These are phyloP conservation scores for Candida bentonensis DNA, from an alignment of 805 yeast genomes.

Conservation along the genomic window DNA sequence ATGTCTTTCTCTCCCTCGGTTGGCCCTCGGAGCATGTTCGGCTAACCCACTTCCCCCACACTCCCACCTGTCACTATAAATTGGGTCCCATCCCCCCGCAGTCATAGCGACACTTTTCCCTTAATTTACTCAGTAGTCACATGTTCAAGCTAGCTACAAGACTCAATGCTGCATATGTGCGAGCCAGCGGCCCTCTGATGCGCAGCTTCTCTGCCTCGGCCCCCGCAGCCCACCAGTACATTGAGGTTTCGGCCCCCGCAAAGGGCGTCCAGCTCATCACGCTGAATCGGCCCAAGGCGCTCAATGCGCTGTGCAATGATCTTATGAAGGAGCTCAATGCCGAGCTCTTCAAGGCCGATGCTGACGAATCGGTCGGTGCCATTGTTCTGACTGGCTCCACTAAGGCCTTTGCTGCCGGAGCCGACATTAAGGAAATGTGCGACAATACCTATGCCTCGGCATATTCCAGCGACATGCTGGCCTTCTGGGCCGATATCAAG, in stretches of 20 bases:
- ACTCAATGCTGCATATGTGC: no score
- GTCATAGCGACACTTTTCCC: no score
- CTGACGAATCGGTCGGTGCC: constrained; percentile 28
- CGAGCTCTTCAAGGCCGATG: constrained; percentile 24
- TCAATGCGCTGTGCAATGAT: constrained; percentile 27
- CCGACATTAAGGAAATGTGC: constrained; percentile 40
- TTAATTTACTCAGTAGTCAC: no score
- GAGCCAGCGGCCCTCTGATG: no score
- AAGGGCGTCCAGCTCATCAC: constrained; percentile 26
- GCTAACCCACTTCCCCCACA: no score
- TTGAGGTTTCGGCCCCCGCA: constrained; percentile 26
- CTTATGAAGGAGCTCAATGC: constrained; percentile 25
- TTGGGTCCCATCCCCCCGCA: no score
- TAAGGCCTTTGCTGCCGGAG: constrained; percentile 41
- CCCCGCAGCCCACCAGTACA: constrained; percentile 21
- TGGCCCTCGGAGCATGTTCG: no score
- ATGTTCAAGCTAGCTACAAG: not conserved
- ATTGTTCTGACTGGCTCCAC: constrained; percentile 34
- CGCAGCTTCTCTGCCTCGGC: constrained; percentile 2
- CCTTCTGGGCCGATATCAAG: constrained; percentile 27
- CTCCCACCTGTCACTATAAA: no score
- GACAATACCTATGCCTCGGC: constrained; percentile 25
- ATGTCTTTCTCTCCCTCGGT: no score
- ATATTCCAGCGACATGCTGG: constrained; percentile 23
- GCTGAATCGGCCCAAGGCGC: constrained; percentile 32